Evolutionary conservation across 2,329 filamentous ascomycete species (phyloP).

Genomic region (Metarhizium brunneum): DNA sequence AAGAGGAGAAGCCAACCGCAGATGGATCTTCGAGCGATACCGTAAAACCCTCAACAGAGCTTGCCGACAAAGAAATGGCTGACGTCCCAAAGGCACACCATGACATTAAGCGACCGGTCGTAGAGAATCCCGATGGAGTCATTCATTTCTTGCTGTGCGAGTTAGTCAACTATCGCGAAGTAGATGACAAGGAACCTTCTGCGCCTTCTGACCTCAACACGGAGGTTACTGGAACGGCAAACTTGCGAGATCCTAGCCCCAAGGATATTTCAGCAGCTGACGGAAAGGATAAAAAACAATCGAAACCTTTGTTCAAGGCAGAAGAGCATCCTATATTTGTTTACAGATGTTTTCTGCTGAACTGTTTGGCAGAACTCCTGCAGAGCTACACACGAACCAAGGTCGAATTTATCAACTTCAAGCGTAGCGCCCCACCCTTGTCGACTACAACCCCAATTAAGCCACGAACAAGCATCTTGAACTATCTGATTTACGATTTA

Average conservation of each 20-base stretch:
- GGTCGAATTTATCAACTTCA: constrained; percentile 99
- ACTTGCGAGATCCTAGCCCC: constrained; percentile 19
- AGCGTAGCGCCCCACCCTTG: constrained; percentile 77
- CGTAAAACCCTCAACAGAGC: constrained; percentile 52
- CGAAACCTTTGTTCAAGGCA: constrained; percentile 74
- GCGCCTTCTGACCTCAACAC: constrained; percentile 29
- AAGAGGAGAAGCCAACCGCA: constrained; percentile 8
- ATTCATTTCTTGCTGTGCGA: constrained; percentile 93
- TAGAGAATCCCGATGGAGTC: constrained; percentile 90
- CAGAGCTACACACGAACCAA: constrained; percentile 91
- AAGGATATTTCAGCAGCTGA: constrained; percentile 24
- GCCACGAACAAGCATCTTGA: constrained; percentile 82
- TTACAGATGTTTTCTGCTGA: constrained; percentile 89
- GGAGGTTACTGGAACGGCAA: constrained; percentile 20
- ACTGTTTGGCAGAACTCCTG: constrained; percentile 83
- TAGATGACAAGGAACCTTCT: constrained; percentile 69
- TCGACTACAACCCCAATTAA: constrained; percentile 85
- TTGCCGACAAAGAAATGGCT: constrained; percentile 47
- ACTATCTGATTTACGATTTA: constrained; percentile 82
- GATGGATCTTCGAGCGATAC: constrained; percentile 24
- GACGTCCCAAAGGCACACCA: constrained; percentile 53
- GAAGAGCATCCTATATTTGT: constrained; percentile 95
- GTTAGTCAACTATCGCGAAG: constrained; percentile 82
- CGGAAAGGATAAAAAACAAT: constrained; percentile 50
- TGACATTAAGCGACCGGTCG: constrained; percentile 72